Percentiles rank a stretch among this genome's conserved stretches.
Conservation (phyloP, 2,329 filamentous ascomycete species). For the Apiospora sp. region DNA sequence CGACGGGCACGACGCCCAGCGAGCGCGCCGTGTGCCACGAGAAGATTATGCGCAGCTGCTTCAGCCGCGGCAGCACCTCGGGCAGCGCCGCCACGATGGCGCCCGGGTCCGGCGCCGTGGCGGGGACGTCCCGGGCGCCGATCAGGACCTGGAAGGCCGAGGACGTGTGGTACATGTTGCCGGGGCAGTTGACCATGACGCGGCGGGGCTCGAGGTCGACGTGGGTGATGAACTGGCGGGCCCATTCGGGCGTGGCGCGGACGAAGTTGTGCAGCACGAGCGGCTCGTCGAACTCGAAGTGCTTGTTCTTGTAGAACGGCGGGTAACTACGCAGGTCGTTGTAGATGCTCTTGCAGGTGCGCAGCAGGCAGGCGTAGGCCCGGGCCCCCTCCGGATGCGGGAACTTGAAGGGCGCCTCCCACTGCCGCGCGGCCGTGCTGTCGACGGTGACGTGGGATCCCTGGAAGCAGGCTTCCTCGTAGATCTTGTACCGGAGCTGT, state of each 20-base stretch:
- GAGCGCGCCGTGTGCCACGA: not conserved
- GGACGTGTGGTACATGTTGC: not conserved
- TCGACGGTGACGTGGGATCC: not conserved
- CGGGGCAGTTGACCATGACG: not conserved
- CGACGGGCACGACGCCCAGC: not conserved
- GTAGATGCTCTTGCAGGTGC: conserved; percentile 4
- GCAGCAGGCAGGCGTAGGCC: not conserved
- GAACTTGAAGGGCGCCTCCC: not conserved
- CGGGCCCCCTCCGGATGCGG: not conserved
- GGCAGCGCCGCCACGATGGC: not conserved
- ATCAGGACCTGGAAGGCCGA: not conserved
- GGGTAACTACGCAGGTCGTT: not conserved
- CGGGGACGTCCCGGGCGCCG: not conserved
- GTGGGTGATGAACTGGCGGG: not conserved
- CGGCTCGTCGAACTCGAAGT: conserved; percentile 2
- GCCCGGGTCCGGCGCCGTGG: not conserved
- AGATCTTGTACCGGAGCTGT: not conserved
- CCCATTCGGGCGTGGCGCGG: not conserved
- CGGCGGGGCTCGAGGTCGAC: conserved; percentile 7
- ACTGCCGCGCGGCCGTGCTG: not conserved
- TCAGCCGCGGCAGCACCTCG: not conserved
- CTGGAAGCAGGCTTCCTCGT: conserved; percentile 1
- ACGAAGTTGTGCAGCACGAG: not conserved
- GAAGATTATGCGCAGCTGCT: not conserved
- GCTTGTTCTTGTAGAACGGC: not conserved